Evolutionary conservation across 176 grass and related monocot genomes (phyloP).

Genomic region (Chloris gayana): DNA sequence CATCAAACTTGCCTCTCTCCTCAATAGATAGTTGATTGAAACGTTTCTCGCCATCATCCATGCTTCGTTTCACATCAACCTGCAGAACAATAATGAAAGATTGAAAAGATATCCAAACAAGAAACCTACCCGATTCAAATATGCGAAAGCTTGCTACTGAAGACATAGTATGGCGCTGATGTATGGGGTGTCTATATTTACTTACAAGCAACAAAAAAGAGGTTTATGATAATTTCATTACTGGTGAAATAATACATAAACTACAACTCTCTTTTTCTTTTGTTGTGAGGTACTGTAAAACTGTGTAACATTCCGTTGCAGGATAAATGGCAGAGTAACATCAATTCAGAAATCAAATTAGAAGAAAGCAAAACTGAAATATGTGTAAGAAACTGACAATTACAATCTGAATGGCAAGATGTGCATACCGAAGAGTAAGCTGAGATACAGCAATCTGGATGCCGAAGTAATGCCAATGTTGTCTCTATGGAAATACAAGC

Average conservation of each 20-base stretch:
- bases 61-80: conserved; percentile 91
- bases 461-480: conserved; percentile 87
- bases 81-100: conserved; percentile 36
- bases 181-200: neutral
- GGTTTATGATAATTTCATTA: neutral
- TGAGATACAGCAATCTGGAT: conserved; percentile 99
- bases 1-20: conserved; percentile 98
- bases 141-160: neutral
- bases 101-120: conserved; percentile 13
- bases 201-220: neutral
- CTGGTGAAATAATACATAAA: neutral
- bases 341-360: conserved; percentile 19
- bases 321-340: neutral
- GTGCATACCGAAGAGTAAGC: conserved; percentile 85
- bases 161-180: neutral
- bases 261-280: neutral
- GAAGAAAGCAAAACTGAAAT: neutral
- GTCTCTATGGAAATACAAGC: conserved; percentile 67
- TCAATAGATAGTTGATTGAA: conserved; percentile 99
- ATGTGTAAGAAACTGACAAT: neutral
- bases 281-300: neutral
- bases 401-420: conserved; percentile 31
- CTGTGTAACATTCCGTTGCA: conserved; percentile 21
- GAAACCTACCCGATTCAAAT: neutral
- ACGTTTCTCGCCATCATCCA: conserved; percentile 90